Evolutionary conservation across 2,329 filamentous ascomycete genomes (phyloP).

Genomic region (Colletotrichum sp.): DNA sequence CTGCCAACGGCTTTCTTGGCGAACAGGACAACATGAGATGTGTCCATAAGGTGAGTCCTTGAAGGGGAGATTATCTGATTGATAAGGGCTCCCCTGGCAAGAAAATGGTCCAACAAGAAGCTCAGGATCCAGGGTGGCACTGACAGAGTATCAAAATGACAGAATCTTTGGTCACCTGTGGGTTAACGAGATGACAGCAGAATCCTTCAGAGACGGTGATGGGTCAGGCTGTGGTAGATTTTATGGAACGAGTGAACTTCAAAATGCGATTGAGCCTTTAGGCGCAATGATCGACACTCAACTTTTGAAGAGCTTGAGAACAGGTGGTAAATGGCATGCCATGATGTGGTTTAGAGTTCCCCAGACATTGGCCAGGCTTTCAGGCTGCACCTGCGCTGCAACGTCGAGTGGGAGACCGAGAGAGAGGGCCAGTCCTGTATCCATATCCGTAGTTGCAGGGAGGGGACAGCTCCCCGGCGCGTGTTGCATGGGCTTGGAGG

Average conservation of each 20-base stretch:
- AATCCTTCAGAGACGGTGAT: not conserved
- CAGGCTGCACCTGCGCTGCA: not conserved
- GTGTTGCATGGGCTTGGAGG: not conserved
- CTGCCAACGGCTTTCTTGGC: not conserved
- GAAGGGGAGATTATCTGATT: slow-evolving; percentile 11
- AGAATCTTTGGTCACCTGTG: not conserved
- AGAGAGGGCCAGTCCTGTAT: not conserved
- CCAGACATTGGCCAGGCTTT: not conserved
- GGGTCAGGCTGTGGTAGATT: not conserved
- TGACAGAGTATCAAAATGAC: not conserved
- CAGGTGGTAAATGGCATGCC: not conserved
- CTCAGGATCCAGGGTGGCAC: not conserved
- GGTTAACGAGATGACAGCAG: not conserved
- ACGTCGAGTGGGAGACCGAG: not conserved
- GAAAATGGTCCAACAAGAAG: not conserved
- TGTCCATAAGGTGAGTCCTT: not conserved
- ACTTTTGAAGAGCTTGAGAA: not conserved
- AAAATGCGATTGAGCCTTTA: not conserved
- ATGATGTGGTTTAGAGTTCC: not conserved
- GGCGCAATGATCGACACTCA: not conserved
- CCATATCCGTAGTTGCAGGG: not conserved
- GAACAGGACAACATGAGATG: not conserved
- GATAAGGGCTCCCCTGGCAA: not conserved
- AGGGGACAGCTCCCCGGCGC: not conserved
- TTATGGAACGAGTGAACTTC: not conserved